Base-by-base conservation (phyloP, 305 asterid genomes). In the Solanum hybrid region DNA sequence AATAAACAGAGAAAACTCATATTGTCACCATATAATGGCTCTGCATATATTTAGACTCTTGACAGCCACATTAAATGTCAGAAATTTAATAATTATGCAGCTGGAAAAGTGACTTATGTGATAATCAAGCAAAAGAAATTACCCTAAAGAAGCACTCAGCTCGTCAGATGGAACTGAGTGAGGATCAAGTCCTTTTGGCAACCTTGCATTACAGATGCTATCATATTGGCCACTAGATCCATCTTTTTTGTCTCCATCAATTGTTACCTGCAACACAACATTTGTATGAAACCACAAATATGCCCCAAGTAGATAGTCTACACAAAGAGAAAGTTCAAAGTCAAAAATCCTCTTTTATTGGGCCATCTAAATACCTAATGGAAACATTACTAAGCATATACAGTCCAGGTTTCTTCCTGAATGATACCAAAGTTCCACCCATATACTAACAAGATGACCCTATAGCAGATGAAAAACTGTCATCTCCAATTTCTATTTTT, bases 141-240 rank as follows among this genome's bases (percentile, higher is more conserved):
- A 97, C 99, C 99, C 98, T 93, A 96, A 91, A 46, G 99, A 95
- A 36, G 98, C 98, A 64, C 96, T 95, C 91, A 97, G 99, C 94
- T 97, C 99, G 11, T 94, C 97, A 26, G 98, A 91, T 88, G 98
- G 97, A 93, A 96, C 98, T 80, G 99, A 97, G 93, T 97, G 98
- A 87, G 99, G 98, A 93, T 97, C 99, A 89, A 97, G 96, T 88
- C 99, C 99, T 94, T 95, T 95, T 42, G 99, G 99, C 94, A 97
- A 93, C 88, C 98, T 98, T 36, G 97, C 96, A 94, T 92, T 92
- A 92, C 98, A 97, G 89, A 97, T 95, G 88, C 97, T 93, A 94
- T 97, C 98, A 92, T 93, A 97, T 90, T 92, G 97, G 40, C 97
- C 97, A 81, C 86, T 86, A 91, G 92, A 92, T 31, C 94, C 97